phyloP scores from a whole-genome alignment of 495 filamentous ascomycete species.

The Penicillium simplicissimum region DNA sequence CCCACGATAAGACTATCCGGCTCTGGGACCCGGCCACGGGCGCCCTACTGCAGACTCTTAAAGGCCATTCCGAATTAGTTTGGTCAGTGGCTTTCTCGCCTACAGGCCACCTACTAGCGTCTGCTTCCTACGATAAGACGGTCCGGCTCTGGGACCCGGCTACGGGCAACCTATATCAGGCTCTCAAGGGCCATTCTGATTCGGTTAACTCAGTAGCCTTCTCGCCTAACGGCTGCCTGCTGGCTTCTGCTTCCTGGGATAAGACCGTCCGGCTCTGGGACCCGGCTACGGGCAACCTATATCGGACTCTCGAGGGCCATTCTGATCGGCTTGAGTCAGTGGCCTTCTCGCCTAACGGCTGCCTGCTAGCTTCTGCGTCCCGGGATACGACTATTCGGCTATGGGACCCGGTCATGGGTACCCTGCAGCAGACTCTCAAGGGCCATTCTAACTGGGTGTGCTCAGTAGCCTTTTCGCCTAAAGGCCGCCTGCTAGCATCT shows the following conservation, averaged over 20 bases:
- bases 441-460: conserved; percentile 19
- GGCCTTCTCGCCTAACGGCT: conserved; percentile 27
- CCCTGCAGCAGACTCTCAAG: conserved; percentile 14
- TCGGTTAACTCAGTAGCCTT: conserved; percentile 19
- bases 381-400: conserved; percentile 26
- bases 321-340: conserved; percentile 2
- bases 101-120: no score
- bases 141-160: conserved; percentile 27
- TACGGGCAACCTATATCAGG: conserved; percentile 1
- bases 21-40: conserved; percentile 8
- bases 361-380: no score
- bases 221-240: conserved; percentile 14
- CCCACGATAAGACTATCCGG: conserved; percentile 26
- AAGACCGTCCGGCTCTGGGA: conserved; percentile 31
- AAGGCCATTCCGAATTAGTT: conserved; percentile 13
- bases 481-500: conserved; percentile 10
- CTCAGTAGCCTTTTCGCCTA: conserved; percentile 25
- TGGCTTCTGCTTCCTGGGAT: conserved; percentile 20
- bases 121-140: conserved; percentile 13
- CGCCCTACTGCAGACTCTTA: not conserved
- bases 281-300: not conserved
- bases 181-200: conserved; percentile 21
- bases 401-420: not conserved
- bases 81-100: no score
- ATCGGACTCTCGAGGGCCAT: not conserved